Evolutionary conservation across 768 basidiomycete genomes (phyloP), one percentile per base, ranked within the genome.

Genomic region (Naganishia kalamii): DNA sequence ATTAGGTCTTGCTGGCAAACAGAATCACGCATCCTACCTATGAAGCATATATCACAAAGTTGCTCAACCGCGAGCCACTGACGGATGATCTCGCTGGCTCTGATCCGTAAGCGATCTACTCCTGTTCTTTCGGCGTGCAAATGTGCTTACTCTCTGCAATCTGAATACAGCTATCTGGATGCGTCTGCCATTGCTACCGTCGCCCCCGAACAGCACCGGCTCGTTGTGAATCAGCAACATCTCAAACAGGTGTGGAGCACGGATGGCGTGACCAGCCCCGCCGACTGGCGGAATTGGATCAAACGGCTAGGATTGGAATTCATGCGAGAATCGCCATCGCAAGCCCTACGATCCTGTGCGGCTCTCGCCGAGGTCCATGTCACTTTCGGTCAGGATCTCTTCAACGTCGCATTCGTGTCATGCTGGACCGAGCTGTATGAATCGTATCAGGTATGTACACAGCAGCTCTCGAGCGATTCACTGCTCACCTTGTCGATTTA

Each of bases 401-500:
- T 97, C 83, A 98, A 98, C 75, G 92, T 93, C 4, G 96, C 96
- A 0, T 99, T 99, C 79, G 84, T 98, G 19, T 97, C 93, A 4
- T 99, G 96, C 69, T 99, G 96, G 94, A 84, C 86, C 0, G 92
- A 96, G 71, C 80, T 99, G 7, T 98, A 92, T 72, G 93, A 97
- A 60, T 88, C 90, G 74, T 98, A 97, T 78, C 94, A 97, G 84
- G 93, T 92, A 71, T 30, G 83, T 71, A 40, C 10, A n/a, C 37
- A 43, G 0, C 12, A 30, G 43, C 25, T 27, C 23, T 21, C 40
- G 7, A 17, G 15, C 12, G 37, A 21, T 25, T 13, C 7, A 12
- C 48, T 43, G 19, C 19, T 46, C 8, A 63, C 69, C 35, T 35
- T n/a, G 11, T 37, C n/a, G 15, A 46, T 48, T 33, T 74, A 98